Conservation (phyloP, 2,329 filamentous ascomycete genomes). For the Fusarium marasasianum region DNA sequence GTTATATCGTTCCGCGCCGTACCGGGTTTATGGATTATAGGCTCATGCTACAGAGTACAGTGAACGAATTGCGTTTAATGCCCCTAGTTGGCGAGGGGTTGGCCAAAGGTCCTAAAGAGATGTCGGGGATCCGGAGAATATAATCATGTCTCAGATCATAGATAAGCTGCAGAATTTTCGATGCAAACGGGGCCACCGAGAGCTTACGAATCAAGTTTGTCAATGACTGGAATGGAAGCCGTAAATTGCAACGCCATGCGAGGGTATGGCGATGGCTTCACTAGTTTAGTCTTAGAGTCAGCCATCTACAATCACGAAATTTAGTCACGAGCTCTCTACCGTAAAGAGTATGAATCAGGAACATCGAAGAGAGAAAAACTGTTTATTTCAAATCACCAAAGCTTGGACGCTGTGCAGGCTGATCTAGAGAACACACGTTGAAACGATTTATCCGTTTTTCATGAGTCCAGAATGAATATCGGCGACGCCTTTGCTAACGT, state of each 20-base stretch:
- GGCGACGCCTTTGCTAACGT: conserved; percentile 19
- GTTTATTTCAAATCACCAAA: conserved; percentile 23
- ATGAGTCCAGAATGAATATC: conserved; percentile 12
- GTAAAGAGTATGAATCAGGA: neutral
- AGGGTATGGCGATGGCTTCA: conserved; percentile 22
- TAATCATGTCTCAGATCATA: conserved; percentile 11
- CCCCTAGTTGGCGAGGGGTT: neutral
- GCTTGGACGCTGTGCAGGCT: conserved; percentile 4
- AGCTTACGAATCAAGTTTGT: neutral
- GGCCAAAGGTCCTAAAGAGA: neutral
- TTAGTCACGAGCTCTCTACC: neutral
- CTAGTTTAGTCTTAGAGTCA: conserved; percentile 1
- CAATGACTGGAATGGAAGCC: conserved; percentile 25
- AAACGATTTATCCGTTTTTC: conserved; percentile 8
- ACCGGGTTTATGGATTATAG: neutral
- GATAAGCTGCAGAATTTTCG: conserved; percentile 3
- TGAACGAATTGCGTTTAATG: neutral
- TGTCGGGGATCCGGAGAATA: neutral
- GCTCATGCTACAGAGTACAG: neutral
- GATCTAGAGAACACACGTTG: neutral
- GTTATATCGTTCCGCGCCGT: neutral
- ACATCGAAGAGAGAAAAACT: neutral
- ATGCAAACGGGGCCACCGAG: conserved; percentile 7
- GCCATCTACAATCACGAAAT: neutral
- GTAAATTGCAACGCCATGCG: conserved; percentile 9